phyloP scores from a whole-genome alignment of 441 rosid species.

The Lepidium campestre region DNA sequence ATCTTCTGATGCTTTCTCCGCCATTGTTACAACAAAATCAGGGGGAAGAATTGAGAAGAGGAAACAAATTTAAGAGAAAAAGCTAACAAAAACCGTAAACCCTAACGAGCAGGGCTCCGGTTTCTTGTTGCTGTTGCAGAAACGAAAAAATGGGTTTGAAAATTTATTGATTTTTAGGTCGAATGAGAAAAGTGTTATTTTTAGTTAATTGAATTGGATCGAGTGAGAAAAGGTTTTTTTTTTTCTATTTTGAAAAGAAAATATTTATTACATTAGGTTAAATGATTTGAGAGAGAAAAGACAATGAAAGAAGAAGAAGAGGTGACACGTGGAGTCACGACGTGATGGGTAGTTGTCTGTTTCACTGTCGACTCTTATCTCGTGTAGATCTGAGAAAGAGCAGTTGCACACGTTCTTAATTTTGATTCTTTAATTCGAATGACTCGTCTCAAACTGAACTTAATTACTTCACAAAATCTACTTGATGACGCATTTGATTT shows the following conservation, averaged over 20 bases:
- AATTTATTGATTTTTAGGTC: background rate
- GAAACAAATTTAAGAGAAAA: background rate
- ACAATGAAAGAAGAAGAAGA: slow-evolving; percentile 1
- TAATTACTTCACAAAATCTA: background rate
- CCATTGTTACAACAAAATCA: slow-evolving; percentile 15
- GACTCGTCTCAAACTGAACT: background rate
- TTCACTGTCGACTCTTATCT: background rate
- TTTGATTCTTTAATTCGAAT: background rate
- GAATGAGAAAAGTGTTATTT: too few relatives aligned
- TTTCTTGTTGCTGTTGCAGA: slow-evolving; percentile 17
- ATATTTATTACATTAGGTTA: slow-evolving; percentile 13
- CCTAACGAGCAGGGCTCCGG: slow-evolving; percentile 22
- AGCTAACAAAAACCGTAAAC: slow-evolving; percentile 26
- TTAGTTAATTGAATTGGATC: background rate
- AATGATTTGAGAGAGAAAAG: slow-evolving; percentile 20
- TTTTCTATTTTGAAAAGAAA: background rate
- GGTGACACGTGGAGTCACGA: slow-evolving; percentile 21
- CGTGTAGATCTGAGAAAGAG: slow-evolving; percentile 13
- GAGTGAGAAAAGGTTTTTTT: background rate
- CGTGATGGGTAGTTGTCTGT: background rate
- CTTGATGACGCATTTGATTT: background rate
- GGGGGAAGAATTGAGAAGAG: background rate
- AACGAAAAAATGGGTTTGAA: background rate
- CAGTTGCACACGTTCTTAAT: slow-evolving; percentile 12
- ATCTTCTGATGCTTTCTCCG: slow-evolving; percentile 24